Conservation (phyloP, 495 filamentous ascomycete genomes). For the Penicillium alfredii region DNA sequence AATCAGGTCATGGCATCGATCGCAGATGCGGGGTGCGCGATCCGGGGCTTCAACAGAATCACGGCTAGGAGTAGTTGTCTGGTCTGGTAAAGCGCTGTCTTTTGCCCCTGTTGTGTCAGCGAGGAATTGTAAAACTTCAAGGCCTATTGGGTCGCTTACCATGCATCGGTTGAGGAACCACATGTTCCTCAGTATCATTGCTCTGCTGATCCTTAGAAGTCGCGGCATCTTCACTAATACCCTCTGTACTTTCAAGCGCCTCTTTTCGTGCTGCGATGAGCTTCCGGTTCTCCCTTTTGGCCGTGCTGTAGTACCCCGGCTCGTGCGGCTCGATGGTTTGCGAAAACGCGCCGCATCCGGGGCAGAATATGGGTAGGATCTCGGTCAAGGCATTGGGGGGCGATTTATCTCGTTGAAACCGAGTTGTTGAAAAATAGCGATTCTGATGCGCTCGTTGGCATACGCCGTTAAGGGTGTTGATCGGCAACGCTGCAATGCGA, state of each 20-base stretch:
- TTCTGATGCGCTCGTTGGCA: slow-evolving; percentile 9
- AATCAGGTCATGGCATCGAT: slow-evolving; percentile 75
- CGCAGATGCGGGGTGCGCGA: slow-evolving; percentile 53
- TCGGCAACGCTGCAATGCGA: too few relatives aligned
- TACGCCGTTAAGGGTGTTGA: too few relatives aligned
- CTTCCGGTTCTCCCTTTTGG: slow-evolving; percentile 43
- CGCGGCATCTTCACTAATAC: slow-evolving; percentile 18
- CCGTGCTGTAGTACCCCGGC: slow-evolving; percentile 69
- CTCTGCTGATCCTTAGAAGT: slow-evolving; percentile 12
- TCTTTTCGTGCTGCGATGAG: slow-evolving; percentile 33
- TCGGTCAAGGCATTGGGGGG: slow-evolving; percentile 8
- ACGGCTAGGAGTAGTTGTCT: slow-evolving; percentile 24
- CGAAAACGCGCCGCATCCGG: slow-evolving; percentile 82
- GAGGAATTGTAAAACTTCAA: too few relatives aligned
- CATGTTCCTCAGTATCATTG: slow-evolving; percentile 3
- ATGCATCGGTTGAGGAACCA: slow-evolving; percentile 16
- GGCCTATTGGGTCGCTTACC: slow-evolving; percentile 11
- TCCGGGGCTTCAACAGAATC: slow-evolving; percentile 10
- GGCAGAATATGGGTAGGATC: slow-evolving; percentile 50
- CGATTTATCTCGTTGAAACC: slow-evolving; percentile 1
- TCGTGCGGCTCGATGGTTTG: slow-evolving; percentile 63
- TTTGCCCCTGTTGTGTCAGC: too few relatives aligned
- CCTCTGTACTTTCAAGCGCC: slow-evolving; percentile 31
- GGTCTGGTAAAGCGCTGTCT: slow-evolving; percentile 30
- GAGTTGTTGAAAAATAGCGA: slow-evolving; percentile 21